Base-by-base conservation (phyloP, 2,329 filamentous ascomycete genomes). In the Calonectria leucothoes region DNA sequence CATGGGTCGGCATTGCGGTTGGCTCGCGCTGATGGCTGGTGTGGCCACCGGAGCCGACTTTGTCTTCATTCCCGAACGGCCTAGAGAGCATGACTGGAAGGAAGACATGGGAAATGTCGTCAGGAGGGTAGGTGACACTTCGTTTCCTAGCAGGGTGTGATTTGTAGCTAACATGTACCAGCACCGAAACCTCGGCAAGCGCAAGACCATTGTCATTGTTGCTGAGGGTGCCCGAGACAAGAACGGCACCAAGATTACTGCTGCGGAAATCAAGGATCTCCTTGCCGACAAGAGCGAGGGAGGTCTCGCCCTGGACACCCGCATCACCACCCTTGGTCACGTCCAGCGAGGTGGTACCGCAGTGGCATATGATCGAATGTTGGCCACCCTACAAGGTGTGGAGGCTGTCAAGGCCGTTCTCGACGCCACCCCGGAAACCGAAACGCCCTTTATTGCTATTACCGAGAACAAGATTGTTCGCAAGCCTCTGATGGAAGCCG, bases 1-100 rank as follows among this genome's bases (percentile, higher is more conserved):
- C 81, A 99, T 99, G 97, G 97, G 97, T 64, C 91, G 97, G 73
- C 96, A 99, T 86, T 99, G 97, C 84, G 97, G 97, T 75, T 99
- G 97, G 97, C 89, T 99, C 75, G 97, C 97, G 49, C 90, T 99
- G 74, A 98, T 98, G 93, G 94, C 96, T 17, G 96, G 96, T 81
- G 96, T 99, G 73, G 96, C 95, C 72, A 98, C 95, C 0, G 97
- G 96, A 64, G 96, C 97, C 20, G 97, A 99, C 85, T 99, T 97
- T 85, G 91, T 98, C 80, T 98, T 99, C 85, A 96, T 98, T 76
- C 97, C 97, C 0, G 97, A 99, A 86, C 95, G 96, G 83, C 97
- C 97, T 72, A 94, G 95, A 57, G 90, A 92, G 73, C 92, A 94
- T 75, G 94, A 96, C 81, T 99, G 97, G 97, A 92, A 94, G 83